phyloP scores from a whole-genome alignment of 495 filamentous ascomycete genomes.

The Opeltia flavorubescens region DNA sequence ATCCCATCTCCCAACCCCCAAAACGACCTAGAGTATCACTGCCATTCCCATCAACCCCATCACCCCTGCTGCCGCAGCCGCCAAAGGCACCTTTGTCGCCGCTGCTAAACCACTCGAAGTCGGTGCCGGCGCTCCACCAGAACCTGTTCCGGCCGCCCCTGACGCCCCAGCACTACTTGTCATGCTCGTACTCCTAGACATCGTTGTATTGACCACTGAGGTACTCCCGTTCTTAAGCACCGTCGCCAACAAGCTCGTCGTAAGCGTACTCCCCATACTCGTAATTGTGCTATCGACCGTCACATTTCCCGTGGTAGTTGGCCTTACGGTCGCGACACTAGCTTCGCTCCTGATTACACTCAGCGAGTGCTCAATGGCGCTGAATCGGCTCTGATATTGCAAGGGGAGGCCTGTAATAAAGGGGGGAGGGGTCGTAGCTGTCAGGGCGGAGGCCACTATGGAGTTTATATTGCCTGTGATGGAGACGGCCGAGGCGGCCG shows the following conservation, averaged over 20 bases:
- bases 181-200: background rate
- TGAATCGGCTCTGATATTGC: background rate
- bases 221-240: background rate
- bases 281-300: background rate
- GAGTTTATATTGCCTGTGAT: constrained; percentile 6
- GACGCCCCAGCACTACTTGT: background rate
- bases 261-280: background rate
- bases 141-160: background rate
- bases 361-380: background rate
- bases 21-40: background rate
- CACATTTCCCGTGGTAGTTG: background rate
- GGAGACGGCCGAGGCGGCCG: background rate
- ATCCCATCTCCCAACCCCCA: background rate
- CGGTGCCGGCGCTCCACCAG: background rate
- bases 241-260: background rate
- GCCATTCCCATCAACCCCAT: background rate
- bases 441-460: constrained; percentile 3
- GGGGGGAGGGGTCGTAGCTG: background rate
- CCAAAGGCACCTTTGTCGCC: constrained; percentile 2
- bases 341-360: background rate
- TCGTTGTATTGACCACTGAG: background rate
- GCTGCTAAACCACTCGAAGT: constrained; percentile 1
- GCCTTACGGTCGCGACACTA: background rate
- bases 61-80: background rate
- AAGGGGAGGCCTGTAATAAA: constrained; percentile 1